These are phyloP conservation scores for Macrolepiota fuliginosa DNA, from an alignment of 768 basidiomycete species.

Conservation along the genomic window DNA sequence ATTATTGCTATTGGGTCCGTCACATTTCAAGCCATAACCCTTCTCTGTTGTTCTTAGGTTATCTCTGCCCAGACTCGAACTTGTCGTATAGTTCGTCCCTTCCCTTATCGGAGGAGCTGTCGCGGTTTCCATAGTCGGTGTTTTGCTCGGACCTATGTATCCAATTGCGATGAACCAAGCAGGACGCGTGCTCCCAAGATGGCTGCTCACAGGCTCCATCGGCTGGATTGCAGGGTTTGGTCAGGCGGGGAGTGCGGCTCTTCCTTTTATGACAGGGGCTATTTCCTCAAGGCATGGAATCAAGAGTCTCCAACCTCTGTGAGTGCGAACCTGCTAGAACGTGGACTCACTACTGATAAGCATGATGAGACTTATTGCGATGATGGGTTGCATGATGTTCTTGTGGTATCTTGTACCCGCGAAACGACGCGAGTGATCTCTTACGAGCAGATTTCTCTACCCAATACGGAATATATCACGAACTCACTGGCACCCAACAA, in stretches of 20 bases:
- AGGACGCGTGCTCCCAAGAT: slow-evolving; percentile 64
- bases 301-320: slow-evolving; percentile 61
- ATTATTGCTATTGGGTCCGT: slow-evolving; percentile 51
- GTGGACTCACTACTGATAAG: not conserved
- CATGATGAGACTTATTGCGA: slow-evolving; percentile 46
- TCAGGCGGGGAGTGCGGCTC: slow-evolving; percentile 66
- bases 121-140: slow-evolving; percentile 60
- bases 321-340: slow-evolving; percentile 21
- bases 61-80: slow-evolving; percentile 45
- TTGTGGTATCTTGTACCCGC: slow-evolving; percentile 18
- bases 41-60: not conserved
- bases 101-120: slow-evolving; percentile 64
- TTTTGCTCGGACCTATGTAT: slow-evolving; percentile 76
- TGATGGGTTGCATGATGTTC: slow-evolving; percentile 59
- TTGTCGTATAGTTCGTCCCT: slow-evolving; percentile 69
- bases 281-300: slow-evolving; percentile 64
- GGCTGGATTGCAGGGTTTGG: slow-evolving; percentile 72
- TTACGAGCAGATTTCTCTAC: not conserved
- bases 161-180: slow-evolving; percentile 73
- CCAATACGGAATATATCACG: no score
- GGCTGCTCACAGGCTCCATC: slow-evolving; percentile 63
- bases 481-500: no score
- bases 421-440: not conserved
- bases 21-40: not conserved
- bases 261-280: slow-evolving; percentile 74